Base-by-base conservation (phyloP, 129 eudicot genomes). In the Cynara cardunculus region DNA sequence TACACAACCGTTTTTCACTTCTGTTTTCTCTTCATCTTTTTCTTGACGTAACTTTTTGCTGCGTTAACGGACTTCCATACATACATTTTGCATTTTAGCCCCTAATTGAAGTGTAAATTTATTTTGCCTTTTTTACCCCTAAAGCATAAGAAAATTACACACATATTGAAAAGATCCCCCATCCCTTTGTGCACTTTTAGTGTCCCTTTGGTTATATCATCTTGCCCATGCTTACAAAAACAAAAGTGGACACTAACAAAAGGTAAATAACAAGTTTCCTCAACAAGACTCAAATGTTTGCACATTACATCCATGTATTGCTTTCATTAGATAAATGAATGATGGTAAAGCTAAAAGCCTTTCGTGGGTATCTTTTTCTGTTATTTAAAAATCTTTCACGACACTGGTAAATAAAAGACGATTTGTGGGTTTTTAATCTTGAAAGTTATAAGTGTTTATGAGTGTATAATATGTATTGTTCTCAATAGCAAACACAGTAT, bases 231-330 rank as follows among this genome's bases (percentile, higher is more conserved):
- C 32, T 22, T 74, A 75, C 76, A 49, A 68, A 66, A 46, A 41
- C 21, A 28, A 46, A 74, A 74, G 34, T 75, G 22, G 11, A 74
- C 71, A 18, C 59, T 75, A 81, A 67, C 79, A 31, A 81, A 81
- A 81, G 85, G 75, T 81, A 53, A 74, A 67, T 67, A 81, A 81
- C 80, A 44, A 44, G 80, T 67, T 81, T 81, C 80, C 85, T 67
- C 24, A 72, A 21, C 25, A 44, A 78, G 69, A 26, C 12, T 69
- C 14, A 69, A 64, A 41, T 65, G 53, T 26, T 79, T 73, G 49
- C 79, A 81, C 53, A 64, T 37, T 61, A 39, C 53, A 19, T 78
- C 56, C 27, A 37, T 39, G 56, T 81, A 24, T 44, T 74, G 34
- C 24, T 74, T 21, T 35, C 27, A 32, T 72, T 46, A 10, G 76